Evolutionary conservation across 78 protist genomes (phyloP).

Genomic region (Planoprotostelium fungivorum): DNA sequence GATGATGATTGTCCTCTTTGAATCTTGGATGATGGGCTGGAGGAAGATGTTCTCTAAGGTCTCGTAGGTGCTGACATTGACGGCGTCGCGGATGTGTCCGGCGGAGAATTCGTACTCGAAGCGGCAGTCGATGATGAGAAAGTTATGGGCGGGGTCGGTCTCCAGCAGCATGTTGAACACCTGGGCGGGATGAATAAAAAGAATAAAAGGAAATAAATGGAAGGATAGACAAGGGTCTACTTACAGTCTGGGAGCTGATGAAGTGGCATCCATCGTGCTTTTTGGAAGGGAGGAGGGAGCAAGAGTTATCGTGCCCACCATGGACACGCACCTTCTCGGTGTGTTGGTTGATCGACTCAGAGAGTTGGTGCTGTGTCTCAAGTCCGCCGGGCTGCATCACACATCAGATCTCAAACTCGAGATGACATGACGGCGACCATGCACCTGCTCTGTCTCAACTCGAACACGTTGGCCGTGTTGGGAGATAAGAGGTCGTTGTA

Average conservation of each 20-base stretch:
- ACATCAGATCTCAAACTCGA: not conserved
- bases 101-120: constrained; percentile 73
- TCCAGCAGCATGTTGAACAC: not conserved
- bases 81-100: constrained; percentile 71
- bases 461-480: not conserved
- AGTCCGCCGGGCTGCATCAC: not conserved
- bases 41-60: constrained; percentile 18
- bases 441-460: not conserved
- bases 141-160: not conserved
- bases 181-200: too few species aligned
- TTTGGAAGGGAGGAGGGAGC: not conserved
- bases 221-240: not conserved
- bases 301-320: not conserved
- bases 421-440: not conserved
- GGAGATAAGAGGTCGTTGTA: too few species aligned
- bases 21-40: not conserved
- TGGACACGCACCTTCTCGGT: not conserved
- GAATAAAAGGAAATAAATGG: too few species aligned
- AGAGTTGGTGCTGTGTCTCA: not conserved
- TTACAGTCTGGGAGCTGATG: not conserved
- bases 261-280: not conserved
- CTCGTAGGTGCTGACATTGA: constrained; percentile 29
- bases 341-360: not conserved
- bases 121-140: constrained; percentile 62
- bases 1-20: constrained; percentile 35